Base-by-base conservation (phyloP, 1,284 basidiomycete species). In the Volvariella surrecta region DNA sequence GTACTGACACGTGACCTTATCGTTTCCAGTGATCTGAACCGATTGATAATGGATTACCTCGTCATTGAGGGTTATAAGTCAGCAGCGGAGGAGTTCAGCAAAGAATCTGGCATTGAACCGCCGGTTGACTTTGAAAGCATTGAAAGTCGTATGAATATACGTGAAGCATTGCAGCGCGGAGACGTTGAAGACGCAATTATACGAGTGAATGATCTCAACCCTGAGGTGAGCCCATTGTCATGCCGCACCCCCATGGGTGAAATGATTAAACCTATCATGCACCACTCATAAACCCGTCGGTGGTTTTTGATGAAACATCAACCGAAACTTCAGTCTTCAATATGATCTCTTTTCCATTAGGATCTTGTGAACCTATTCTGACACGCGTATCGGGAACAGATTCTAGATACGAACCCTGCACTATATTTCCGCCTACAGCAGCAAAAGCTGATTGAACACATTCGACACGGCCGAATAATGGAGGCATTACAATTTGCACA, bases 11-110 rank as follows among this genome's bases (percentile, higher is more conserved):
- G n/a, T 28, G 24, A 37, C 21, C 2, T n/a, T 38, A 53, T 37
- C 34, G 28, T 24, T 51, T 42, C 17, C 55, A 74, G 95, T 64
- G 94, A 99, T 61, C 68, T 99, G 48, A 96, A 99, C 62, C 78
- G 85, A 3, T 76, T 99, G n/a, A 81, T 99, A 39, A 94, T 97
- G 82, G 92, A 99, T 62, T 99, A 97, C 62, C 83, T 99, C 46
- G 88, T 98, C 50, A 92, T 96, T 45, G 94, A 98, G 60, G 95
- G 95, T 1, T 97, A 95, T 73, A 93, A 94, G 58, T 83, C 89
- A 17, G 93, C 96, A 1, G 95, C 96, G 1, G 87, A 95, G 57
- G 85, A 92, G 59, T 97, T 99, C 59, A 85, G 89, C 48, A 76
- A 79, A 42, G 95, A 99, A 61, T 86, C 93, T 2, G 81, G 81